Base-by-base conservation (phyloP, 2,329 filamentous ascomycete genomes). In the Zymoseptoria ardabiliae region DNA sequence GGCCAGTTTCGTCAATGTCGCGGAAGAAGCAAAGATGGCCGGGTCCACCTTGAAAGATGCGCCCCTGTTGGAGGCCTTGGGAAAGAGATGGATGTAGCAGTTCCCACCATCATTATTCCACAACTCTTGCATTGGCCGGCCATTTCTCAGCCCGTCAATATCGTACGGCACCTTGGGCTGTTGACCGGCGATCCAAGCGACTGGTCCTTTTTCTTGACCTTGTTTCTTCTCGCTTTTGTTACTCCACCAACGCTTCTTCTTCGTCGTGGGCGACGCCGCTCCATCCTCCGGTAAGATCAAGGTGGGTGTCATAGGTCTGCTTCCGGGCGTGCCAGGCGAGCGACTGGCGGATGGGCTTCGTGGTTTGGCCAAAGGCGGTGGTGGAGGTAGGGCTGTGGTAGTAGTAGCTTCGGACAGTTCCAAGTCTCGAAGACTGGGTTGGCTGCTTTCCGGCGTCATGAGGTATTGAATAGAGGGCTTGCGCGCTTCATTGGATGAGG, bases 11-110 rank as follows among this genome's bases (percentile, higher is more conserved):
- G 79, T 84, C 64, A 86, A 74, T 48, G 78, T 75, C 1, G 77
- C 77, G 4, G 84, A 86, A 28, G 82, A 79, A 25, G 79, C 77
- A 64, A 86, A 83, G 25, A 83, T 74, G 3, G 80, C 76, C 2
- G 83, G 85, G 67, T 85, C 78, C 58, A 87, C 74, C 60, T 80
- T 82, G 75, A 87, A 86, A 2, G 83, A 85, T 8, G 85, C 77
- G 4, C 82, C 78, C 67, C 79, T 80, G 56, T 78, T 79, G 20
- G 82, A 81, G 17, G 75, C 80, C 50, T 80, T 76, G 0, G 84
- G 22, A 66, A 84, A 86, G 13, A 87, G 76, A 66, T 86, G 83
- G n/a, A 87, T 77, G 61, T 80, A 78, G 13, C 83, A 85, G 69
- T 86, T 83, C n/a, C 81, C 84, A 53, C 78, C 70, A 4, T 60